A percentile compares a stretch with the other conserved stretches of the same genome.
These are phyloP conservation scores for Drechmeria coniospora DNA, from an alignment of 2,329 filamentous ascomycete genomes.

Conservation along the genomic window DNA sequence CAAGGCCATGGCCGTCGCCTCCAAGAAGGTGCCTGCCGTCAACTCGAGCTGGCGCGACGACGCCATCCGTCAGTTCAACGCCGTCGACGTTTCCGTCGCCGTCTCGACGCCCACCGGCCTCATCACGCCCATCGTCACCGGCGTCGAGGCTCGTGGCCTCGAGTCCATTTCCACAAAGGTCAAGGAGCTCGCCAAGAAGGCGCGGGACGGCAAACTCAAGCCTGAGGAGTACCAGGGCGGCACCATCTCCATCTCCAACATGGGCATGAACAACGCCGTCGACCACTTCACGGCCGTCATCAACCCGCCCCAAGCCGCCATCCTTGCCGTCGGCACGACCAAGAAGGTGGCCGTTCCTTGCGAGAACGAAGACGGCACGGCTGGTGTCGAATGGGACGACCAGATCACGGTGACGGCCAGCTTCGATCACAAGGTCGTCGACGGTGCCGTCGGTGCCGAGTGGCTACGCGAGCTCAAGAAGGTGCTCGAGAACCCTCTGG, in stretches of 20 bases:
- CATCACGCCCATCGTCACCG: conserved; percentile 94
- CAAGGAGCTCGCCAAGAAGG: conserved; percentile 94
- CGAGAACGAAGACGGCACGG: conserved; percentile 68
- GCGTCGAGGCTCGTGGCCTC: conserved; percentile 74
- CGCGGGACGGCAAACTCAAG: conserved; percentile 95
- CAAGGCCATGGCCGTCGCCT: conserved; percentile 82
- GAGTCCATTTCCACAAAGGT: conserved; percentile 75
- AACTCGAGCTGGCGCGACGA: conserved; percentile 93
- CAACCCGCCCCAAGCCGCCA: conserved; percentile 94
- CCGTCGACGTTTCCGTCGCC: conserved; percentile 87
- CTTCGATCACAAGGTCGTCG: conserved; percentile 98
- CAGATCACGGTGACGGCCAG: conserved; percentile 89
- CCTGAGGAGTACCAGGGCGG: conserved; percentile 98
- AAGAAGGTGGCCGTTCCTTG: conserved; percentile 86
- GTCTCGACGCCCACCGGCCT: conserved; percentile 86
- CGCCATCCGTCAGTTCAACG: conserved; percentile 83
- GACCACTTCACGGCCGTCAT: conserved; percentile 97
- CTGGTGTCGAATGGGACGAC: conserved; percentile 77
- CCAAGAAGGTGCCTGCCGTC: conserved; percentile 84
- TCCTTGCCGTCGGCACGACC: conserved; percentile 86
- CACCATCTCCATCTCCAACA: conserved; percentile 98
- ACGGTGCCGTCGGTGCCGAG: conserved; percentile 89
- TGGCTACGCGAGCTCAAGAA: conserved; percentile 97
- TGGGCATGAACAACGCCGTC: conserved; percentile 97
- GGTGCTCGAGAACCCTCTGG: conserved; percentile 90